phyloP scores from a whole-genome alignment of 371 early-diverging fungal genomes.

The Apophysomyces ossiformis region DNA sequence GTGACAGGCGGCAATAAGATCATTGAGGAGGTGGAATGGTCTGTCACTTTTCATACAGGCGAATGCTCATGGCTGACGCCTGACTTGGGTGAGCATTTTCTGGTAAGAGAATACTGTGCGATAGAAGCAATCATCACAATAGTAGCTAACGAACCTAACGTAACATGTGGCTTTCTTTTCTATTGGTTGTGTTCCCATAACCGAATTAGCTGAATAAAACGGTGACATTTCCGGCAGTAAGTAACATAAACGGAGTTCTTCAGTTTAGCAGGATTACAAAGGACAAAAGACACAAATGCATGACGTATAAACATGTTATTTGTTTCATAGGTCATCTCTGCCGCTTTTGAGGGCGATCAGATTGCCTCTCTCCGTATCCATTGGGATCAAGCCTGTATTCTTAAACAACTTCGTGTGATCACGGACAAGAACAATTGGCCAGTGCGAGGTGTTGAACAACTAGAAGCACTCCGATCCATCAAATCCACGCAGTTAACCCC shows the following conservation, averaged over 20 bases:
- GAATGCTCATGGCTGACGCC: conserved; percentile 51
- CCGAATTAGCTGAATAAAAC: conserved; percentile 8
- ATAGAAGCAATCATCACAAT: too few relatives aligned
- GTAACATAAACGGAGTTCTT: background rate
- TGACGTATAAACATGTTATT: background rate
- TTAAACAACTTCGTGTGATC: conserved; percentile 46
- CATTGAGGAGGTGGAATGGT: conserved; percentile 52
- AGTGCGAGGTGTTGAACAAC: conserved; percentile 40
- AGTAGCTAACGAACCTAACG: conserved; percentile 1
- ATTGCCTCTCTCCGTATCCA: conserved; percentile 41
- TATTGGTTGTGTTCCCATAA: background rate
- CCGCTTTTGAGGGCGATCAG: conserved; percentile 31
- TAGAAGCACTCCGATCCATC: conserved; percentile 31
- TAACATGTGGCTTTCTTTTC: background rate
- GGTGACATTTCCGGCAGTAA: conserved; percentile 12
- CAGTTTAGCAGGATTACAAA: background rate
- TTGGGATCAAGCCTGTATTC: conserved; percentile 55
- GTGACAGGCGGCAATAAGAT: conserved; percentile 26
- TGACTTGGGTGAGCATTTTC: conserved; percentile 27
- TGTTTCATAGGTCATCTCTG: conserved; percentile 39
- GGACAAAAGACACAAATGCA: too few relatives aligned
- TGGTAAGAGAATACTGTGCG: conserved; percentile 19
- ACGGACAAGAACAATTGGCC: conserved; percentile 40
- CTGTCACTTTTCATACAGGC: conserved; percentile 37
- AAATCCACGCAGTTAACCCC: conserved; percentile 19